These are phyloP conservation scores for Mimosa bimucronata DNA, from an alignment of 306 rosid genomes.

Conservation along the genomic window DNA sequence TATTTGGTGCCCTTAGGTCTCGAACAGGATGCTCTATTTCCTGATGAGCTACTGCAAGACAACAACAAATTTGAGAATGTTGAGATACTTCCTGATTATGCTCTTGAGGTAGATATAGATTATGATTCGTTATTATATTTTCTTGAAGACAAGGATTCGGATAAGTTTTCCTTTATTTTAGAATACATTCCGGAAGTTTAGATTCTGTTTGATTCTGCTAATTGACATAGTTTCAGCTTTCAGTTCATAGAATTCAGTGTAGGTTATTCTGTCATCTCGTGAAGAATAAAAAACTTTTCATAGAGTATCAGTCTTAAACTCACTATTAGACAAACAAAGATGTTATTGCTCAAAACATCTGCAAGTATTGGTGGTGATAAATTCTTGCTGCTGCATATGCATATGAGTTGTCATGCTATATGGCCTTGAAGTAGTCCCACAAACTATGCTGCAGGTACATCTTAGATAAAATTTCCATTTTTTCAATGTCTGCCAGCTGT, in stretches of 20 bases:
- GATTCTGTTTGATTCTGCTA: too few relatives aligned
- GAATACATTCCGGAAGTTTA: neutral
- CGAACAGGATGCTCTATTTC: neutral
- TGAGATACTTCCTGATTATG: neutral
- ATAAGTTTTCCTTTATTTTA: neutral
- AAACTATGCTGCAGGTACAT: constrained; percentile 88
- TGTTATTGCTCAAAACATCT: constrained; percentile 66
- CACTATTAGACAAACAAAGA: constrained; percentile 71
- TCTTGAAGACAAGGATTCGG: neutral
- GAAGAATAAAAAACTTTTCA: neutral
- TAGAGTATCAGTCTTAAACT: constrained; percentile 10
- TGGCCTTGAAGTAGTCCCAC: constrained; percentile 88
- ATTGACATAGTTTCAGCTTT: neutral
- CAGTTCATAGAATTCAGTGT: neutral
- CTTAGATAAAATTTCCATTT: neutral
- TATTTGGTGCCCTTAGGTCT: constrained; percentile 85
- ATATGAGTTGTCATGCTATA: constrained; percentile 73
- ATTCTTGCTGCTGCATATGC: constrained; percentile 84
- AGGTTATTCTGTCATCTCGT: neutral
- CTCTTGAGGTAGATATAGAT: neutral
- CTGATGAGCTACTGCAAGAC: neutral
- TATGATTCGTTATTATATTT: neutral
- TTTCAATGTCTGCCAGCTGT: too few relatives aligned
- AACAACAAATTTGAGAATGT: neutral
- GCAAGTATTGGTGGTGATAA: constrained; percentile 85